A percentile compares a stretch with the other conserved stretches of the same genome.
Evolutionary conservation across 768 basidiomycete genomes (phyloP).

Genomic region (Phylloporus sp.): DNA sequence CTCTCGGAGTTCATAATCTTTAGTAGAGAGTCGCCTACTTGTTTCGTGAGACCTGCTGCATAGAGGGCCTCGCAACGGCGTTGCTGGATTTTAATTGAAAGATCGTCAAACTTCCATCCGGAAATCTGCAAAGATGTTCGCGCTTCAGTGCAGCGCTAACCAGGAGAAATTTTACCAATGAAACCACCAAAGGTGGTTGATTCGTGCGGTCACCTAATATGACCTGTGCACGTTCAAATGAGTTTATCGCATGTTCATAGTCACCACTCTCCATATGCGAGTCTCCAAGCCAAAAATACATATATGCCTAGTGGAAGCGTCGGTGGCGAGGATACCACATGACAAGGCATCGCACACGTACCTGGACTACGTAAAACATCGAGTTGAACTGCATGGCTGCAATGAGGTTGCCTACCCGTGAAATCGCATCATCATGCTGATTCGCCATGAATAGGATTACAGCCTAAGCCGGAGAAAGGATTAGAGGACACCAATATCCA

Average conservation of each 20-base stretch:
- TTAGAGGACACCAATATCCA: background rate
- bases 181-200: background rate
- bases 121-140: background rate
- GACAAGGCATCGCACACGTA: background rate
- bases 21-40: background rate
- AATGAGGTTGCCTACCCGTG: constrained; percentile 1
- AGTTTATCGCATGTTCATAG: constrained; percentile 3
- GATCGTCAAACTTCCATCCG: constrained; percentile 5
- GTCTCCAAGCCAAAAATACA: constrained; percentile 4
- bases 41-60: background rate
- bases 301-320: constrained; percentile 3
- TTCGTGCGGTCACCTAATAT: background rate
- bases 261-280: background rate
- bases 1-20: background rate
- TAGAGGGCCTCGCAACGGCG: background rate
- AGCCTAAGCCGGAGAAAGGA: background rate
- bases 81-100: background rate
- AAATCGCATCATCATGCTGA: constrained; percentile 1
- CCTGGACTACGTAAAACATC: background rate
- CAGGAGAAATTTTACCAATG: background rate
- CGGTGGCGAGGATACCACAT: background rate
- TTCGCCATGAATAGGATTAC: constrained; percentile 1
- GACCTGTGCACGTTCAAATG: background rate
- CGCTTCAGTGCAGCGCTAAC: background rate
- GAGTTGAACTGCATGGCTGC: background rate